Evolutionary conservation across 192 early-diverging fungal genomes (phyloP), one percentile per base, ranked within the genome.

Genomic region (Tieghemiomyces parasiticus): DNA sequence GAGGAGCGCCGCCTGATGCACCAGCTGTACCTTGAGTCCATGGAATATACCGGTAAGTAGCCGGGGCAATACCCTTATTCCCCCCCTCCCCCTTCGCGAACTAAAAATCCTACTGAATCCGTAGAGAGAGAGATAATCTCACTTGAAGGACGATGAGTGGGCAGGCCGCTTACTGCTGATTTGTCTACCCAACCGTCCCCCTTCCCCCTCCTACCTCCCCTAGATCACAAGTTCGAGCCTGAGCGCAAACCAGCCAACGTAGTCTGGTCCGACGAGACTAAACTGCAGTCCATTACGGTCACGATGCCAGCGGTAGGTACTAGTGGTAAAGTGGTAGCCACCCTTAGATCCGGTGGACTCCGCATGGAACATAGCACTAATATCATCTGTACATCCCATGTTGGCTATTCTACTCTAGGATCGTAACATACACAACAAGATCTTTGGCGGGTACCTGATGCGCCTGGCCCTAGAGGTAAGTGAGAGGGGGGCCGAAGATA

Each of bases 401-500:
- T n/a, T n/a, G n/a, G n/a, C n/a, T n/a, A n/a, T 16, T 42, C 38
- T 42, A 42, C 16, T 42, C 38, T 42, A 85, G 50, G 83, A 88
- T 33, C 83, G 85, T 32, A 91, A 92, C 50, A 78, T 91, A 29
- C 83, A 93, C 62, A 77, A 80, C 58, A 84, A 84, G 58, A 77
- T 86, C 1, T 89, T 88, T 75, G 85, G 88, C 44, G 79, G 81
- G 35, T 86, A 84, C 46, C 69, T 93, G 49, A 90, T 95, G 88
- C 80, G 85, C 51, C 69, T 85, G 3, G 93, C 93, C 0, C 87
- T 77, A 51, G 93, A 95, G 38, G 38, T 44, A 44, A 16, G 38
- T 44, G n/a, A n/a, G n/a, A n/a, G n/a, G n/a, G n/a, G n/a, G n/a
- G n/a, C n/a, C n/a, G n/a, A n/a, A n/a, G n/a, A n/a, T n/a, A n/a